phyloP scores from a whole-genome alignment of 768 basidiomycete species.

The Lactarius tabidus region DNA sequence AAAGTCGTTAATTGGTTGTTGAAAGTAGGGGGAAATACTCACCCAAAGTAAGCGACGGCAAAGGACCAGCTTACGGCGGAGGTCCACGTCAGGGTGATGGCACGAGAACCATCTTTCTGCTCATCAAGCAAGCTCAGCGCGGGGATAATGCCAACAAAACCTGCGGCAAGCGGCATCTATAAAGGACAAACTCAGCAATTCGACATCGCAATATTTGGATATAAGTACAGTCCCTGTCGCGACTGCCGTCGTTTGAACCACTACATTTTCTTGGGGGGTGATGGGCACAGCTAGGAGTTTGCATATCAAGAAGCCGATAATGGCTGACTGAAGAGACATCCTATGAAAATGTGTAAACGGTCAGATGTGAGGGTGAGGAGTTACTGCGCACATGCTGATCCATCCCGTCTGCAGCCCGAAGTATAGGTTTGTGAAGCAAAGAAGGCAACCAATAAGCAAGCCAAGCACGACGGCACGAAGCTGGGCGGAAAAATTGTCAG shows the following conservation, averaged over 20 bases:
- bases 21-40: conserved; percentile 1
- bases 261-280: conserved; percentile 89
- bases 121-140: conserved; percentile 77
- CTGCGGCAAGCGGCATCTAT: conserved; percentile 79
- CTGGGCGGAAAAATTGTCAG: conserved; percentile 21
- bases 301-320: conserved; percentile 87
- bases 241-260: conserved; percentile 92
- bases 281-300: conserved; percentile 66
- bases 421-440: conserved; percentile 91
- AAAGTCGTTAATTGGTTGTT: conserved; percentile 7
- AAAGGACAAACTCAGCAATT: background rate
- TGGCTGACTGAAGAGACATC: conserved; percentile 94
- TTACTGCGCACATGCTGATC: conserved; percentile 70
- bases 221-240: conserved; percentile 69
- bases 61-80: conserved; percentile 82
- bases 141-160: conserved; percentile 91
- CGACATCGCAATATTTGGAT: background rate
- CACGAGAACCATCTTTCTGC: conserved; percentile 68
- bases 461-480: conserved; percentile 65
- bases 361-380: conserved; percentile 12
- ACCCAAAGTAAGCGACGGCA: conserved; percentile 93
- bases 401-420: conserved; percentile 87
- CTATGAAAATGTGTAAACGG: conserved; percentile 35
- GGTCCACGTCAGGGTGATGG: conserved; percentile 70
- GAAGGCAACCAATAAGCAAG: conserved; percentile 75